Conservation (phyloP, 1,284 basidiomycete species). For the Meripilus lineatus region DNA sequence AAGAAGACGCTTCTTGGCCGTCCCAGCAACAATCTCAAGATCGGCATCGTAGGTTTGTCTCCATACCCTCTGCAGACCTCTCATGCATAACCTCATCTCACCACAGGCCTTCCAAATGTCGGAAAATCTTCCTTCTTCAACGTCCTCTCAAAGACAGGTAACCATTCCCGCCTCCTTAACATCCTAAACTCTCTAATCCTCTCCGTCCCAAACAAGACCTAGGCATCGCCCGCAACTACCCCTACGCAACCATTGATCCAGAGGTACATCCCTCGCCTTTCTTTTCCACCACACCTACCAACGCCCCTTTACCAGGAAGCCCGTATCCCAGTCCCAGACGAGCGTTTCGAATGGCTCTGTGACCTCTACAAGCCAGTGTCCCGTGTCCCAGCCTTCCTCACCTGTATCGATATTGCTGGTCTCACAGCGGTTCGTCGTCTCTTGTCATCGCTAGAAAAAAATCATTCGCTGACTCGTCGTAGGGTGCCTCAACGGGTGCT, state of each 20-base stretch:
- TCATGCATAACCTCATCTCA: too few species aligned
- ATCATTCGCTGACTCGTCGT: too few species aligned
- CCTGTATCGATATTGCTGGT: conserved; percentile 99
- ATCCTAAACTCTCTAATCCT: conserved; percentile 2
- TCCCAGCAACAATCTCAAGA: conserved; percentile 91
- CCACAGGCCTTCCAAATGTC: conserved; percentile 83
- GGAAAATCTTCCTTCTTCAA: conserved; percentile 97
- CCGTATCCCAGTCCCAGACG: conserved; percentile 95
- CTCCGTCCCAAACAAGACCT: conserved; percentile 55
- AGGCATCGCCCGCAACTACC: conserved; percentile 98
- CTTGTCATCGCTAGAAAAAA: too few species aligned
- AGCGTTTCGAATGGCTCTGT: conserved; percentile 93
- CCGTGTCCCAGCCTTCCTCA: conserved; percentile 91
- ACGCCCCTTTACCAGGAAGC: conserved; percentile 50
- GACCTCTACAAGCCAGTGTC: conserved; percentile 88
- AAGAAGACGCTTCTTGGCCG: conserved; percentile 86
- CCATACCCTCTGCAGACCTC: too few species aligned
- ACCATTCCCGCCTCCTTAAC: conserved; percentile 18
- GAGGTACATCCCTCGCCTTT: conserved; percentile 34
- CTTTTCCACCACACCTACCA: not conserved
- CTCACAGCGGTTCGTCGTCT: conserved; percentile 83
- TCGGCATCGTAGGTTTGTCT: conserved; percentile 91
- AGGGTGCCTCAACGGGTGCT: conserved; percentile 96
- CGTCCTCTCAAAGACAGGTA: conserved; percentile 86
- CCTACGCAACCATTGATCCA: conserved; percentile 94